A percentile compares a stretch with the other conserved stretches of the same genome.
phyloP scores from a whole-genome alignment of 306 rosid genomes.

The Sesbania bispinosa region DNA sequence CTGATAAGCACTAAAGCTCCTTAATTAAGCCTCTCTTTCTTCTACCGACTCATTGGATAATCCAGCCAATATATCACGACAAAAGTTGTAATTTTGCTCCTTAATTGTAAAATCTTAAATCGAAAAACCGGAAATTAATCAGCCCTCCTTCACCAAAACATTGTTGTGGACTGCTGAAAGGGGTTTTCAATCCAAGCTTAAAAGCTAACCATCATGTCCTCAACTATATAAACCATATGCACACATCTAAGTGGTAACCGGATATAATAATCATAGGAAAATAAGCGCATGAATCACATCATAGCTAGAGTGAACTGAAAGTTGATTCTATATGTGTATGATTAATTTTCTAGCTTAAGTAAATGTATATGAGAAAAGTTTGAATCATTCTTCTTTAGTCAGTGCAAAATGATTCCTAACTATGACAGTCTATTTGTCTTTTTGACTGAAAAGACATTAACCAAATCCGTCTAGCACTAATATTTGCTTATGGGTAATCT shows the following conservation, averaged over 20 bases:
- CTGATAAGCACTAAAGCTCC: too few relatives aligned
- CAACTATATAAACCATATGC: neutral
- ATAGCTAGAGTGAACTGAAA: neutral
- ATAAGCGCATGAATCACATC: neutral
- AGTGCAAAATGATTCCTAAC: neutral
- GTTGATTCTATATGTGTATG: neutral
- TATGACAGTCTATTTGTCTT: neutral
- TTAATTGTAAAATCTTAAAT: too few relatives aligned
- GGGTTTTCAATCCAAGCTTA: too few relatives aligned
- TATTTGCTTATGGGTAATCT: neutral
- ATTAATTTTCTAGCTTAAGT: neutral
- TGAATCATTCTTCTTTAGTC: neutral
- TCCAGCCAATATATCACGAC: too few relatives aligned
- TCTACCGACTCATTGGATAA: too few relatives aligned
- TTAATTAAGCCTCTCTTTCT: too few relatives aligned
- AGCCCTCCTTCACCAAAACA: too few relatives aligned
- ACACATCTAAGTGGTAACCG: neutral
- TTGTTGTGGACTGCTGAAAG: too few relatives aligned
- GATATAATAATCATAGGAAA: neutral
- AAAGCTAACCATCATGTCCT: neutral
- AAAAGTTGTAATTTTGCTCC: too few relatives aligned
- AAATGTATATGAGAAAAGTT: neutral
- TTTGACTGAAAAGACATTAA: constrained; percentile 17
- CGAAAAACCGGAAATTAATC: too few relatives aligned
- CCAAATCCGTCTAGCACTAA: neutral